These are phyloP conservation scores for Emericellopsis atlantica DNA, from an alignment of 2,329 filamentous ascomycete genomes.

Conservation along the genomic window DNA sequence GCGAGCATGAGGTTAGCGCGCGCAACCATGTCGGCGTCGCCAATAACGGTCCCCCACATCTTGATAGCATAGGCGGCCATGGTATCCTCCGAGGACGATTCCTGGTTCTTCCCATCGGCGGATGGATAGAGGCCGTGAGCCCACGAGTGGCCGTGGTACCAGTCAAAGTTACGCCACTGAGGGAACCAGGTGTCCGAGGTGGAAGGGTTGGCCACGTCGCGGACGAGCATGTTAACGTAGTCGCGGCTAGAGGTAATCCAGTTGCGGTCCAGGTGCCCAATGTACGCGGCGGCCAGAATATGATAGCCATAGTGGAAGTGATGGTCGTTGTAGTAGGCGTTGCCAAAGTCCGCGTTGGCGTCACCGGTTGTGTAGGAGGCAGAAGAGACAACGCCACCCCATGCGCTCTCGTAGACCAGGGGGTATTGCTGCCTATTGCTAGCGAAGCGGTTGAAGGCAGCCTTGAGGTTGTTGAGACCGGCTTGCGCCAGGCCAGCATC, in stretches of 20 bases:
- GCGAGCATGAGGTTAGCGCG: slow-evolving; percentile 76
- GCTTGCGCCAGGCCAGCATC: slow-evolving; percentile 43
- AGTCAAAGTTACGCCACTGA: slow-evolving; percentile 75
- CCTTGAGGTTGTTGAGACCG: slow-evolving; percentile 50
- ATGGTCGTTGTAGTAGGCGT: slow-evolving; percentile 71
- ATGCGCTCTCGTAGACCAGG: slow-evolving; percentile 51
- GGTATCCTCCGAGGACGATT: slow-evolving; percentile 81
- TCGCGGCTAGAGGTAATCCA: slow-evolving; percentile 70
- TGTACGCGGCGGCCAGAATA: slow-evolving; percentile 73
- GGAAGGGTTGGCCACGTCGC: slow-evolving; percentile 71
- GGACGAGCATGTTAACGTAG: slow-evolving; percentile 73
- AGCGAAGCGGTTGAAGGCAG: slow-evolving; percentile 51
- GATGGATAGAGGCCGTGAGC: slow-evolving; percentile 66
- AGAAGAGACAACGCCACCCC: slow-evolving; percentile 72
- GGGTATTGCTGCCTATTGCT: slow-evolving; percentile 56
- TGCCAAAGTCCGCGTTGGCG: slow-evolving; percentile 65
- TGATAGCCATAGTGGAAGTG: slow-evolving; percentile 81
- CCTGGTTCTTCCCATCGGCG: slow-evolving; percentile 67
- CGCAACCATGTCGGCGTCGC: slow-evolving; percentile 70
- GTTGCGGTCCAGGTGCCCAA: slow-evolving; percentile 61
- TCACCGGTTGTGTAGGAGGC: slow-evolving; percentile 61
- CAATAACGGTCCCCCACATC: slow-evolving; percentile 77
- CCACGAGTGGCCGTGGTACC: slow-evolving; percentile 92
- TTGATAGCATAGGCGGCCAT: slow-evolving; percentile 82
- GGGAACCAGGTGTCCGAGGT: slow-evolving; percentile 65